Conservation (phyloP, 2,329 filamentous ascomycete species). For the Plectosphaerella sp. region DNA sequence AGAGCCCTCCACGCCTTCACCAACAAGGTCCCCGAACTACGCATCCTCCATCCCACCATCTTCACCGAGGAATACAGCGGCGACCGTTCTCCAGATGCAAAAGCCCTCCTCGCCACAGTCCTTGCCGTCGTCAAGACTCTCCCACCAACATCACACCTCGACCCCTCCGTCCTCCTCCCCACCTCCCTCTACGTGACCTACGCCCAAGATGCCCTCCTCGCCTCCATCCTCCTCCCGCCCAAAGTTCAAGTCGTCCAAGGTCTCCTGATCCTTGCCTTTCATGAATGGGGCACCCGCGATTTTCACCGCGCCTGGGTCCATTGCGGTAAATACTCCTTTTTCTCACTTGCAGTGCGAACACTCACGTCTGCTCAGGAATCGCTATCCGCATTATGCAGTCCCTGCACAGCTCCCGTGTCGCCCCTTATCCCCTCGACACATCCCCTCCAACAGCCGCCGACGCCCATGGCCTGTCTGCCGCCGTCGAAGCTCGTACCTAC, state of each 20-base stretch:
- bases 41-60: conserved; percentile 25
- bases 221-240: conserved; percentile 20
- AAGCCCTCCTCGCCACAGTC: conserved; percentile 21
- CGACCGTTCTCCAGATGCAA: conserved; percentile 16
- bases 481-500: conserved; percentile 33
- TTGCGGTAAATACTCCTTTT: conserved; percentile 17
- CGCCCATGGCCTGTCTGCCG: conserved; percentile 12
- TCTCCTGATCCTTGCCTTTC: conserved; percentile 31
- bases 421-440: conserved; percentile 20
- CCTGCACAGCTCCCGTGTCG: conserved; percentile 22
- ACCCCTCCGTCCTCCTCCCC: conserved; percentile 21
- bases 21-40: conserved; percentile 26
- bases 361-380: conserved; percentile 17
- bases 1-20: conserved; percentile 27
- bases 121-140: conserved; percentile 25
- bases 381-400: conserved; percentile 34
- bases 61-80: conserved; percentile 20
- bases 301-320: conserved; percentile 40
- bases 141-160: conserved; percentile 18
- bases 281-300: conserved; percentile 36
- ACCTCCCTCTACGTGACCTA: conserved; percentile 27
- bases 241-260: conserved; percentile 30
- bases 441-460: conserved; percentile 12
- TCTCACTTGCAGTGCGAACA: neutral
- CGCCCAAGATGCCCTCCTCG: conserved; percentile 17